Conservation (phyloP, 2,329 filamentous ascomycete species). For the Exophiala bonariae region DNA sequence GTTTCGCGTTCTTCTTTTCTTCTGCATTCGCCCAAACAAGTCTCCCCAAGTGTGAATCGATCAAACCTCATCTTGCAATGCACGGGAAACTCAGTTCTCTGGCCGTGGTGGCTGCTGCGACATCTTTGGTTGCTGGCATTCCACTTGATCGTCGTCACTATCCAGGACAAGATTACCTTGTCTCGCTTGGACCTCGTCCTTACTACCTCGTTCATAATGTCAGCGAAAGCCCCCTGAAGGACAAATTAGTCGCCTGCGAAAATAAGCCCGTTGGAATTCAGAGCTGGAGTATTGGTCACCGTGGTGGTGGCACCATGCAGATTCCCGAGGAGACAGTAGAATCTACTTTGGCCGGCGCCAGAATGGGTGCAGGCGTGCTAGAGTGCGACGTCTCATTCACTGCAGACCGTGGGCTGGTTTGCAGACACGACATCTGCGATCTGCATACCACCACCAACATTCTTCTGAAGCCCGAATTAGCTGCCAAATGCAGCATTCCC, state of each 20-base stretch:
- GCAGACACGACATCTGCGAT: slow-evolving; percentile 67
- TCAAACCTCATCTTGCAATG: slow-evolving; percentile 10
- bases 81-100: slow-evolving; percentile 11
- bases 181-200: slow-evolving; percentile 64
- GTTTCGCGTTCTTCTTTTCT: neutral
- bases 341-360: slow-evolving; percentile 61
- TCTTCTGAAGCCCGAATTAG: slow-evolving; percentile 60
- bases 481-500: slow-evolving; percentile 62
- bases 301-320: slow-evolving; percentile 59
- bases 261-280: slow-evolving; percentile 55
- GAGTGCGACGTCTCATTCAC: slow-evolving; percentile 71
- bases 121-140: slow-evolving; percentile 9
- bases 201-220: slow-evolving; percentile 66
- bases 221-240: slow-evolving; percentile 60
- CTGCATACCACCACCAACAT: slow-evolving; percentile 70
- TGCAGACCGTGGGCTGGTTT: slow-evolving; percentile 64
- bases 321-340: slow-evolving; percentile 63
- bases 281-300: slow-evolving; percentile 58
- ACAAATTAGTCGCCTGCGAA: slow-evolving; percentile 59
- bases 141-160: slow-evolving; percentile 13
- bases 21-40: neutral
- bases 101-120: slow-evolving; percentile 15
- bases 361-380: slow-evolving; percentile 66
- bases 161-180: slow-evolving; percentile 31
- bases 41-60: neutral